Conservation (phyloP, 2,329 filamentous ascomycete species). For the Colletotrichum australisinense region DNA sequence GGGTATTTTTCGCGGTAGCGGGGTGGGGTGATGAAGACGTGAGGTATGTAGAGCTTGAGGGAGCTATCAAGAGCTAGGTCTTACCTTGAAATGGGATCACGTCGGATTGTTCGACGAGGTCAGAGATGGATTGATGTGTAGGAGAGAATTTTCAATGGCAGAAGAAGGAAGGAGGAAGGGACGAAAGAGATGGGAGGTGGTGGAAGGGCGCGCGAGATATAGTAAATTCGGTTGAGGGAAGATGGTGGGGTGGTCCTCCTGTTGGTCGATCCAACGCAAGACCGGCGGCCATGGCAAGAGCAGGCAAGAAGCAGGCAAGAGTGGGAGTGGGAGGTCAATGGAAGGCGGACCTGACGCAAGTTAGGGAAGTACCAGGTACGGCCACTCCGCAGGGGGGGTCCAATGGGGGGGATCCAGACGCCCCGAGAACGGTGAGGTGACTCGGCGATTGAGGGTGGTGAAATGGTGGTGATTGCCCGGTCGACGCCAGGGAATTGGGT, state of each 20-base stretch:
- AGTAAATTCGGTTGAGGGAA: conserved; percentile 39
- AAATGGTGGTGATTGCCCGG: conserved; percentile 23
- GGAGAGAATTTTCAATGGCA: conserved; percentile 26
- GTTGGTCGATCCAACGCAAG: conserved; percentile 10
- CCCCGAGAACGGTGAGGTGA: conserved; percentile 10
- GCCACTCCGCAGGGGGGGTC: conserved; percentile 20
- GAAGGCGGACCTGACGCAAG: conserved; percentile 18
- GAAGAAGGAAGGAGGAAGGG: conserved; percentile 1
- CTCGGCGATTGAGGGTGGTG: conserved; percentile 6
- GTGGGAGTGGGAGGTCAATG: background rate
- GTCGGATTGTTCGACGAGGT: conserved; percentile 25
- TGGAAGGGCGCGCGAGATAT: conserved; percentile 32
- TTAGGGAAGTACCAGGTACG: conserved; percentile 31
- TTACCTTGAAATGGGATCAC: conserved; percentile 21
- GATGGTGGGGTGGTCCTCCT: conserved; percentile 42
- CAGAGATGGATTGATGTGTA: conserved; percentile 9
- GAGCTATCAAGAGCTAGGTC: conserved; percentile 14
- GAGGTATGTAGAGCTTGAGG: background rate
- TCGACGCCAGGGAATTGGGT: conserved; percentile 24
- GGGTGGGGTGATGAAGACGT: conserved; percentile 14
- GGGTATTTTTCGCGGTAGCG: conserved; percentile 2
- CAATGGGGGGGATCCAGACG: background rate
- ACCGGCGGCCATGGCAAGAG: conserved; percentile 2
- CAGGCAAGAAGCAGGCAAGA: background rate
- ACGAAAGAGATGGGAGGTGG: conserved; percentile 7